Evolutionary conservation across 495 filamentous ascomycete species (phyloP).

Genomic region (Penicillium mononematosum): DNA sequence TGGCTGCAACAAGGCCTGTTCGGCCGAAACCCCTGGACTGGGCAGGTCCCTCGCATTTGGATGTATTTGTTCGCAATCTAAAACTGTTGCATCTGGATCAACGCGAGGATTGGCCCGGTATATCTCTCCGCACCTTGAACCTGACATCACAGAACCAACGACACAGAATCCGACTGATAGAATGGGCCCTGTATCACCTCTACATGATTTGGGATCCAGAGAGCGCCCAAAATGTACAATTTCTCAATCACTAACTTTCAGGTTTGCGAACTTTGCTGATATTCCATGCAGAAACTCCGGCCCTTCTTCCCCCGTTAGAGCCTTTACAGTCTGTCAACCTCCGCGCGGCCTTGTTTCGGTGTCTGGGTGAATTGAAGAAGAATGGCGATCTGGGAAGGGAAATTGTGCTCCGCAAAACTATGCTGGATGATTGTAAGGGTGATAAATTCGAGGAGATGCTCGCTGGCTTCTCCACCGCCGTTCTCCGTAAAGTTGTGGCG

Average conservation of each 20-base stretch:
- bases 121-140: conserved; percentile 63
- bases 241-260: neutral
- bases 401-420: conserved; percentile 75
- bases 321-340: conserved; percentile 86
- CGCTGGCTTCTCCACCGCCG: conserved; percentile 72
- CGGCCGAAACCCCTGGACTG: conserved; percentile 40
- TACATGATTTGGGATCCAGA: conserved; percentile 79
- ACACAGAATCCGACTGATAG: conserved; percentile 71
- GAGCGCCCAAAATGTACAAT: conserved; percentile 64
- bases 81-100: conserved; percentile 75
- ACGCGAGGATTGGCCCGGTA: conserved; percentile 71
- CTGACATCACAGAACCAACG: conserved; percentile 71
- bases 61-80: conserved; percentile 77
- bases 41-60: conserved; percentile 50
- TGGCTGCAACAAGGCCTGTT: conserved; percentile 35
- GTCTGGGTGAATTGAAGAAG: conserved; percentile 78
- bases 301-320: conserved; percentile 84
- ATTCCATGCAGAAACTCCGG: conserved; percentile 64
- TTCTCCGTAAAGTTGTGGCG: conserved; percentile 66
- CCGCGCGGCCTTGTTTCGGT: conserved; percentile 76
- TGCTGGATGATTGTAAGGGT: conserved; percentile 89
- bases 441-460: conserved; percentile 79
- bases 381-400: conserved; percentile 77
- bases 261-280: conserved; percentile 3
- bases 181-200: conserved; percentile 82